phyloP scores from a whole-genome alignment of 2,329 filamentous ascomycete genomes.

The Alternaria panax region DNA sequence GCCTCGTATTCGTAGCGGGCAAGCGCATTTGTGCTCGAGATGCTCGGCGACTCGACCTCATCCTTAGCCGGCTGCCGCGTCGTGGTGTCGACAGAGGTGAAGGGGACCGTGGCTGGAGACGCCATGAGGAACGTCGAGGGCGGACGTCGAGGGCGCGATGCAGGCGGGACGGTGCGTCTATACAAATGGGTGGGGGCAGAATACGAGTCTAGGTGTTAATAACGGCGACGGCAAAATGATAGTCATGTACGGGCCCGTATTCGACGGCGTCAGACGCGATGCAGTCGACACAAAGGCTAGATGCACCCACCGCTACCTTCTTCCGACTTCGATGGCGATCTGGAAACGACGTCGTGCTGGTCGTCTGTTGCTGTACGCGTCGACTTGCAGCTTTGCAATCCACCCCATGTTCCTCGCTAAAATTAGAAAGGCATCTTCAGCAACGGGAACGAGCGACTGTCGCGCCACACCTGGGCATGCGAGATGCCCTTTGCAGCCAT shows the following conservation, averaged over 20 bases:
- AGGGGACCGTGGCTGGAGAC: constrained; percentile 46
- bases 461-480: constrained; percentile 8
- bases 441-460: constrained; percentile 12
- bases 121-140: constrained; percentile 42
- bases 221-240: constrained; percentile 41
- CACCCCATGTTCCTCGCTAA: constrained; percentile 23
- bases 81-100: constrained; percentile 54
- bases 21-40: constrained; percentile 65
- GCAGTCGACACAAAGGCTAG: constrained; percentile 25
- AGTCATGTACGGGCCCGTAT: constrained; percentile 37
- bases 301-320: constrained; percentile 20
- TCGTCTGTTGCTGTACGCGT: constrained; percentile 20
- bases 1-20: constrained; percentile 88
- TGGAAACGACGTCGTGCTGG: constrained; percentile 20
- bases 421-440: constrained; percentile 23
- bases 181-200: constrained; percentile 43
- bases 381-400: constrained; percentile 21
- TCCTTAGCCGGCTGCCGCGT: constrained; percentile 41
- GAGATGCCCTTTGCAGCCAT: constrained; percentile 1
- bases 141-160: constrained; percentile 36
- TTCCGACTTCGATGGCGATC: constrained; percentile 20
- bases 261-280: constrained; percentile 34
- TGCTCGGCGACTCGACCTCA: constrained; percentile 56
- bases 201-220: constrained; percentile 41
- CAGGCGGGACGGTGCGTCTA: constrained; percentile 36